Percentiles rank a stretch among this genome's conserved stretches.
Conservation (phyloP, 1,139 yeast species). For the Hyphopichia fennica region DNA sequence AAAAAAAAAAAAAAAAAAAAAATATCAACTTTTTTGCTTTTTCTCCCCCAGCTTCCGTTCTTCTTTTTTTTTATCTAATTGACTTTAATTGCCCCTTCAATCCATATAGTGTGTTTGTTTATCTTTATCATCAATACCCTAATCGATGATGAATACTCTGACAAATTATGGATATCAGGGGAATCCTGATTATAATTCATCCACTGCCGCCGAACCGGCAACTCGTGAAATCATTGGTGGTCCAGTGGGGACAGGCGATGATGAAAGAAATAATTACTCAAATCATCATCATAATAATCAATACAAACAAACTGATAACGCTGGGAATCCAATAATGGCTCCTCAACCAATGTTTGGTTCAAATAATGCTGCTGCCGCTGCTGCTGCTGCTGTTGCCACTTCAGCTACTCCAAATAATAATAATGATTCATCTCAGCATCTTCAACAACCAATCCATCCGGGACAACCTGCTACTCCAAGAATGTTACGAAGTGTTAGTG, state of each 20-base stretch:
- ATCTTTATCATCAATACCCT: not conserved
- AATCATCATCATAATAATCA: not conserved
- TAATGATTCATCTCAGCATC: not conserved
- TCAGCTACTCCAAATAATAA: not conserved
- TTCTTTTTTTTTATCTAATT: no score
- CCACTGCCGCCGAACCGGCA: not conserved
- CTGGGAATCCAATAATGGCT: slow-evolving; percentile 1
- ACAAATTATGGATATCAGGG: slow-evolving; percentile 10
- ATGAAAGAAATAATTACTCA: not conserved
- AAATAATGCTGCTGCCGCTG: not conserved
- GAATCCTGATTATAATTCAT: not conserved
- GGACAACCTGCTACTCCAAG: slow-evolving; percentile 73
- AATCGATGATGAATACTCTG: slow-evolving; percentile 10
- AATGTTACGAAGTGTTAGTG: slow-evolving; percentile 63
- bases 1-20: no score
- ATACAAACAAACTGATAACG: not conserved
- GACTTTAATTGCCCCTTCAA: no score
- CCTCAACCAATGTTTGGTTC: not conserved
- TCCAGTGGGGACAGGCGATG: not conserved
- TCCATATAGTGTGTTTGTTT: no score
- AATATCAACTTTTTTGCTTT: no score
- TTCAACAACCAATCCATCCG: slow-evolving; percentile 9
- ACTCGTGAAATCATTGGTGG: not conserved
- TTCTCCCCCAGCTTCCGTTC: no score
- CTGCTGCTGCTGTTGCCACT: not conserved